phyloP scores from a whole-genome alignment of 129 eudicot species.

The Chrysanthemum seticuspe region DNA sequence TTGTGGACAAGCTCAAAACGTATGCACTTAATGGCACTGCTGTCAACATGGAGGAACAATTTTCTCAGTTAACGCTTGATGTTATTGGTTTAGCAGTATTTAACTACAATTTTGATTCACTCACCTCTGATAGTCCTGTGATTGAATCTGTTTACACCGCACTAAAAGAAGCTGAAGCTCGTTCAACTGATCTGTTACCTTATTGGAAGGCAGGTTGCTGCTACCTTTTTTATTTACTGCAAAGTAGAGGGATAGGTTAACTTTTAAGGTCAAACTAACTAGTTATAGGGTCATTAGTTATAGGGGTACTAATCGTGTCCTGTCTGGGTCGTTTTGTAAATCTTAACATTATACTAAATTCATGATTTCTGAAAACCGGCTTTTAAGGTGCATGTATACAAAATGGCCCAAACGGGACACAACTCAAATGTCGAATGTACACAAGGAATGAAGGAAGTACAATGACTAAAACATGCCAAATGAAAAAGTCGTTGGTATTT shows the following conservation, averaged over 20 bases:
- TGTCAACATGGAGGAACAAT: slow-evolving; percentile 88
- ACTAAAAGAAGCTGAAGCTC: slow-evolving; percentile 88
- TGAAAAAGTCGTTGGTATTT: too few species aligned
- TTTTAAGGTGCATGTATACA: too few species aligned
- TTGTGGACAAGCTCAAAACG: slow-evolving; percentile 79
- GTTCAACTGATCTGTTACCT: slow-evolving; percentile 88
- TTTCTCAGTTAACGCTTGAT: slow-evolving; percentile 91
- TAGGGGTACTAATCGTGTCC: too few species aligned
- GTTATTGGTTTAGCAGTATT: slow-evolving; percentile 88
- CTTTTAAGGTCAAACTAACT: slow-evolving; percentile 21
- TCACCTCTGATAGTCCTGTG: slow-evolving; percentile 86
- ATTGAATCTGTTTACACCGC: slow-evolving; percentile 96
- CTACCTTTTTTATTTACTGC: background rate
- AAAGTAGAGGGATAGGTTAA: background rate
- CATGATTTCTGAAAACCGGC: too few species aligned
- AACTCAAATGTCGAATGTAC: too few species aligned
- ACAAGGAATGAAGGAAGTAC: too few species aligned
- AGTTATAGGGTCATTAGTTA: background rate
- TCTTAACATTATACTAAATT: too few species aligned
- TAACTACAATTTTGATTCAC: slow-evolving; percentile 95
- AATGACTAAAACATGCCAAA: too few species aligned
- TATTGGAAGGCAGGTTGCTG: slow-evolving; percentile 84
- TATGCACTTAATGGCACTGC: slow-evolving; percentile 49
- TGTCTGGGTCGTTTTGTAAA: too few species aligned
- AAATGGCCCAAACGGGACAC: too few species aligned